These are phyloP conservation scores for Daldinia eschscholtzii DNA, from an alignment of 2,329 filamentous ascomycete genomes.

Conservation along the genomic window DNA sequence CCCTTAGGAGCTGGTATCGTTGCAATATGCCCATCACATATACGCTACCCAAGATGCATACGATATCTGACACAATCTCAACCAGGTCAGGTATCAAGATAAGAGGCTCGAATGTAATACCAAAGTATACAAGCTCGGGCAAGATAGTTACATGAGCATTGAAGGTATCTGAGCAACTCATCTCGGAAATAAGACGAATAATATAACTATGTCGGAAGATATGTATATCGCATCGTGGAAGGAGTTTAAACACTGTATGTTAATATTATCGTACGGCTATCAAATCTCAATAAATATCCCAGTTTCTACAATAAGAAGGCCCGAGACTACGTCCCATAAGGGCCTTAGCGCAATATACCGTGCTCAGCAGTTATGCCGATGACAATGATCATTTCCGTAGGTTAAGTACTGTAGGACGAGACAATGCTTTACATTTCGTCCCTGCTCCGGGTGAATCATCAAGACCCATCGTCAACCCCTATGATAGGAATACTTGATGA, in stretches of 20 bases:
- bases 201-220: background rate
- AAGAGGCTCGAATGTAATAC: background rate
- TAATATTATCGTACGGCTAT: background rate
- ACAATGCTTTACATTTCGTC: too few species aligned
- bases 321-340: background rate
- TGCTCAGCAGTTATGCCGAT: background rate
- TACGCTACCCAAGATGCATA: conserved; percentile 4
- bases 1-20: background rate
- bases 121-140: background rate
- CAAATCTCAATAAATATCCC: background rate
- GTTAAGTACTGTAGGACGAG: background rate
- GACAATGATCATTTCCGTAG: background rate
- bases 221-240: background rate
- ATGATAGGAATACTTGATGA: too few species aligned
- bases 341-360: background rate
- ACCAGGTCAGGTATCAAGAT: background rate
- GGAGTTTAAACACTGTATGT: background rate
- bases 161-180: background rate
- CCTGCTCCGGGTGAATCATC: too few species aligned
- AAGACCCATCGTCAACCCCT: too few species aligned
- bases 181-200: background rate
- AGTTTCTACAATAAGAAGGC: background rate
- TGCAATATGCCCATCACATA: background rate
- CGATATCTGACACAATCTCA: conserved; percentile 7
- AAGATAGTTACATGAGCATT: background rate